These are phyloP conservation scores for Quercus wislizeni DNA, from an alignment of 306 rosid species.

Conservation along the genomic window DNA sequence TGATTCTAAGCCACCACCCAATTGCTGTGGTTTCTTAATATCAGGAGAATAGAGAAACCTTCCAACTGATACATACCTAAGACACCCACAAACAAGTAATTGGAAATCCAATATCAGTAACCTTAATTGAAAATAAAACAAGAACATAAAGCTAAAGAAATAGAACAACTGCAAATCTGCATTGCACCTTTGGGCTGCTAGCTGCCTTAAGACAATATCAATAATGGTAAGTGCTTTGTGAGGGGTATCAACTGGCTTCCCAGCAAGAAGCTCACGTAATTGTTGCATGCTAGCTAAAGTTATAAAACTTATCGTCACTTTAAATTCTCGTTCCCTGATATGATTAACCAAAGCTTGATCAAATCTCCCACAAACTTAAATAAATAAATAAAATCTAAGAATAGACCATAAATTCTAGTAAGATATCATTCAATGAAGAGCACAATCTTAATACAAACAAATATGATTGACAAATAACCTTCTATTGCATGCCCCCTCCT, in stretches of 20 bases:
- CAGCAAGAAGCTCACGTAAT: slow-evolving; percentile 44
- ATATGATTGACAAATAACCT: slow-evolving; percentile 22
- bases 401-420: background rate
- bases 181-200: slow-evolving; percentile 41
- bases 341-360: background rate
- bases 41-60: slow-evolving; percentile 46
- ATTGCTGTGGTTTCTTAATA: slow-evolving; percentile 36
- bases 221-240: slow-evolving; percentile 43
- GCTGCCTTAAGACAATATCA: slow-evolving; percentile 44
- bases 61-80: slow-evolving; percentile 37
- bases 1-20: slow-evolving; percentile 51
- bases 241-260: slow-evolving; percentile 38
- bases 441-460: background rate
- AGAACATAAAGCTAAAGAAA: slow-evolving; percentile 8
- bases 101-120: background rate
- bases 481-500: slow-evolving; percentile 20
- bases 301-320: slow-evolving; percentile 35
- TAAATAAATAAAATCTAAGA: background rate
- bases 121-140: background rate
- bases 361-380: background rate
- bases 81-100: slow-evolving; percentile 15
- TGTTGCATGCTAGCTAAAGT: slow-evolving; percentile 41
- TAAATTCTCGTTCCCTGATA: slow-evolving; percentile 38
- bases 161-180: slow-evolving; percentile 6
- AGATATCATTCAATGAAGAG: background rate